A percentile compares a stretch with the other conserved stretches of the same genome.
Evolutionary conservation across 1,139 yeast genomes (phyloP).

Genomic region (Zygosaccharomyces sapae): DNA sequence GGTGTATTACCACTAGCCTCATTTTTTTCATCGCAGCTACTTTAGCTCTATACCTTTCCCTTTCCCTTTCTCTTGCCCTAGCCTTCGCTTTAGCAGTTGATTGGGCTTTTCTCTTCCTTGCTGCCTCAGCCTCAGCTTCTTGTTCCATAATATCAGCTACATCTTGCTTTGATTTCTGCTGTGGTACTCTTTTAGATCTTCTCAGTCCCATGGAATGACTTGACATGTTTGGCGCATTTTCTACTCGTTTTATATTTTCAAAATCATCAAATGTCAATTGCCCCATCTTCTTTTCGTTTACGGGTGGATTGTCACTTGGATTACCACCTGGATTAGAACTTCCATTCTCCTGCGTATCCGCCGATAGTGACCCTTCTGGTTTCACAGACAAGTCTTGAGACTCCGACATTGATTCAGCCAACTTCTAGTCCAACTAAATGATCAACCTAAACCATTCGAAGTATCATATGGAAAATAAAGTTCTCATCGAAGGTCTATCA

Average conservation of each 20-base stretch:
- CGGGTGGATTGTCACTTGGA: not conserved
- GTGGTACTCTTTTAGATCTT: constrained; percentile 27
- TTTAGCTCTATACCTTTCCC: constrained; percentile 10
- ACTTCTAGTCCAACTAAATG: not conserved
- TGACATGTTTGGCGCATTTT: constrained; percentile 12
- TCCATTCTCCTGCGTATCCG: constrained; percentile 11
- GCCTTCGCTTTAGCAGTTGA: constrained; percentile 43
- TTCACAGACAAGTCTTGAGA: constrained; percentile 6
- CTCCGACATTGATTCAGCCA: constrained; percentile 8
- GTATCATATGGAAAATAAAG: constrained; percentile 3
- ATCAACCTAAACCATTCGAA: not conserved
- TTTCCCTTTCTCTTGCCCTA: constrained; percentile 37
- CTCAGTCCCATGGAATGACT: constrained; percentile 19
- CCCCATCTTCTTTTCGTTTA: constrained; percentile 12
- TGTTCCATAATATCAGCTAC: constrained; percentile 16
- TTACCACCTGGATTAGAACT: constrained; percentile 5
- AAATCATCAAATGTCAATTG: constrained; percentile 17
- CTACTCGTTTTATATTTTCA: constrained; percentile 13
- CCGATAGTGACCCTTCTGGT: constrained; percentile 10
- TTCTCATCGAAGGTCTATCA: constrained; percentile 8
- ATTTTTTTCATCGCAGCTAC: constrained; percentile 9
- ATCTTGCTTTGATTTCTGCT: constrained; percentile 18
- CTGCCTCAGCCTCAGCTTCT: constrained; percentile 15
- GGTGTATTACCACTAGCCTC: constrained; percentile 7
- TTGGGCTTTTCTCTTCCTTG: constrained; percentile 31